These are phyloP conservation scores for Erythrophleum fordii DNA, from an alignment of 306 rosid genomes.

Conservation along the genomic window DNA sequence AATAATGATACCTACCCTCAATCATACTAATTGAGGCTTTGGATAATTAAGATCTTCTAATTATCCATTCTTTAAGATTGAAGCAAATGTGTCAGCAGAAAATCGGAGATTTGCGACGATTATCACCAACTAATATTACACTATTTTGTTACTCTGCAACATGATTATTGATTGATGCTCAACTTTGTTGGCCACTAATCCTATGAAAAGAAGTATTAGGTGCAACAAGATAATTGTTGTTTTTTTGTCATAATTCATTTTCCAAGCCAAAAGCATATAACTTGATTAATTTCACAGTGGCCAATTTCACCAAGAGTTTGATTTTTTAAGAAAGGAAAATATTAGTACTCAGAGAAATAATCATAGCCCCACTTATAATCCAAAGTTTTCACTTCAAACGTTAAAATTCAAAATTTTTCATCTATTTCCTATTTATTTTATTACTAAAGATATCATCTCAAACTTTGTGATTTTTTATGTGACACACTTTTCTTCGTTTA, in stretches of 20 bases:
- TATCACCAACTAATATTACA: neutral
- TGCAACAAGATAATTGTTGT: constrained; percentile 11
- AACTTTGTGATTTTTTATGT: too few species aligned
- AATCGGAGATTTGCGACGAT: neutral
- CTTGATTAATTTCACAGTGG: constrained; percentile 19
- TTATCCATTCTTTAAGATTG: neutral
- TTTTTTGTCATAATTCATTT: neutral
- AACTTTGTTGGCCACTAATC: constrained; percentile 32
- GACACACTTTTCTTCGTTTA: too few species aligned
- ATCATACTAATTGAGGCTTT: constrained; percentile 8
- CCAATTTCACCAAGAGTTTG: neutral
- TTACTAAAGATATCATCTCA: too few species aligned
- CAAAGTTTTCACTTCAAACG: too few species aligned
- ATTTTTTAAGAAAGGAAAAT: too few species aligned
- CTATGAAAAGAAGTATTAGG: constrained; percentile 30
- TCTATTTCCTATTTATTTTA: too few species aligned
- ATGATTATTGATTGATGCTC: constrained; percentile 31
- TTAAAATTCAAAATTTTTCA: too few species aligned
- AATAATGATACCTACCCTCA: constrained; percentile 6
- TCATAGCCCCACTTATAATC: too few species aligned
- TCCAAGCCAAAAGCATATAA: constrained; percentile 2
- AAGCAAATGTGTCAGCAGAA: neutral
- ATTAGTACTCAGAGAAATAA: too few species aligned
- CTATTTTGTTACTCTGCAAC: constrained; percentile 21
- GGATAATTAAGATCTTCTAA: constrained; percentile 14